Conservation (phyloP, 2,329 filamentous ascomycete species). For the Fusarium staphyleae region DNA sequence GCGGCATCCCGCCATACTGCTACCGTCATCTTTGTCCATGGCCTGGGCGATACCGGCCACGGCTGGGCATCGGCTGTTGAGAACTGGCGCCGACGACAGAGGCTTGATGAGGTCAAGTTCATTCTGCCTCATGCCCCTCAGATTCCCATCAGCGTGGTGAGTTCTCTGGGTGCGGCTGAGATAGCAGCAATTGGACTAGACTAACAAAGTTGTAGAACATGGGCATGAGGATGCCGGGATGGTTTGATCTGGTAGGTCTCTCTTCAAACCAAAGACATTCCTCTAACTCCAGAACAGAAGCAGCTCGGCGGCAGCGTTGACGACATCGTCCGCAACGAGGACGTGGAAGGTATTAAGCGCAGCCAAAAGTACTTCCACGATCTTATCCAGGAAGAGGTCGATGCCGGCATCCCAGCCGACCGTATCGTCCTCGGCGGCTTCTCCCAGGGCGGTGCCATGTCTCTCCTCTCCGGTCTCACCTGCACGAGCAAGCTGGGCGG, state of each 20-base stretch:
- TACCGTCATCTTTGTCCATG: slow-evolving; percentile 93
- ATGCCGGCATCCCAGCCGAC: slow-evolving; percentile 78
- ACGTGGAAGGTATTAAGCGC: slow-evolving; percentile 76
- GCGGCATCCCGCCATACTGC: slow-evolving; percentile 86
- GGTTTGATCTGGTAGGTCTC: slow-evolving; percentile 76
- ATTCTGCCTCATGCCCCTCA: slow-evolving; percentile 89
- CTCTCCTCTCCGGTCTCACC: slow-evolving; percentile 81
- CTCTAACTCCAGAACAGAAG: slow-evolving; percentile 37
- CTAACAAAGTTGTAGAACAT: slow-evolving; percentile 36
- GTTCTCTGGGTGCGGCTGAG: slow-evolving; percentile 11
- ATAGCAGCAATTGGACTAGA: slow-evolving; percentile 15
- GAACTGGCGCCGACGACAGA: slow-evolving; percentile 81
- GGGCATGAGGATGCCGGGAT: slow-evolving; percentile 73
- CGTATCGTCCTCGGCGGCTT: slow-evolving; percentile 89
- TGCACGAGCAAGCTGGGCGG: slow-evolving; percentile 78
- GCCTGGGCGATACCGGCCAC: slow-evolving; percentile 82
- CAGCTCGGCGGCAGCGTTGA: slow-evolving; percentile 46
- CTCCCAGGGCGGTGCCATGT: slow-evolving; percentile 87
- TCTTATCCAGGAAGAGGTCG: slow-evolving; percentile 81
- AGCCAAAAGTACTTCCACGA: slow-evolving; percentile 78
- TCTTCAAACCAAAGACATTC: background rate
- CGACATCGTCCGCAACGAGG: slow-evolving; percentile 53
- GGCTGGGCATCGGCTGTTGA: slow-evolving; percentile 85
- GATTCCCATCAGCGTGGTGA: slow-evolving; percentile 78
- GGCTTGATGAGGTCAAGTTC: slow-evolving; percentile 90